phyloP scores from a whole-genome alignment of 441 rosid species.

The Geranium incanum region DNA sequence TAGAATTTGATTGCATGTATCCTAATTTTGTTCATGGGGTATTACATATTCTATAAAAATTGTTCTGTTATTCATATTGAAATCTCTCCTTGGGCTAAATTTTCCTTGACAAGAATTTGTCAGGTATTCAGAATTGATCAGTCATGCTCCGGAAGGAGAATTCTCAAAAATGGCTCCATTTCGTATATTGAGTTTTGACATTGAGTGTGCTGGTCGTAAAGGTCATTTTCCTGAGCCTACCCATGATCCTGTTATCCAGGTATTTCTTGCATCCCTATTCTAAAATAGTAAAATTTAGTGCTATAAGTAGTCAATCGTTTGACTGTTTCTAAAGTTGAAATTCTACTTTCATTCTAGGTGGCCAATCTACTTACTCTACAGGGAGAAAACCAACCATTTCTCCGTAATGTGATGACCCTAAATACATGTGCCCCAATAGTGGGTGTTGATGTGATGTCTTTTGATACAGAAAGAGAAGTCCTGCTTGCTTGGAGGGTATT shows the following conservation, averaged over 20 bases:
- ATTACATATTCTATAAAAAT: slow-evolving; percentile 16
- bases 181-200: slow-evolving; percentile 93
- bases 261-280: slow-evolving; percentile 22
- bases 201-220: slow-evolving; percentile 98
- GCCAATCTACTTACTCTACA: slow-evolving; percentile 92
- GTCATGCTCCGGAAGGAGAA: slow-evolving; percentile 85
- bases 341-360: slow-evolving; percentile 46
- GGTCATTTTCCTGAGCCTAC: slow-evolving; percentile 98
- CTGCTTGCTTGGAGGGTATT: slow-evolving; percentile 94
- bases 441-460: slow-evolving; percentile 92
- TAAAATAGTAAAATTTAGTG: not conserved
- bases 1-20: slow-evolving; percentile 96
- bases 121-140: slow-evolving; percentile 74
- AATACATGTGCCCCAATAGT: slow-evolving; percentile 85
- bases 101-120: slow-evolving; percentile 35
- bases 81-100: slow-evolving; percentile 4
- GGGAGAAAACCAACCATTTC: slow-evolving; percentile 81
- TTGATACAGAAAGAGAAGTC: slow-evolving; percentile 79
- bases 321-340: slow-evolving; percentile 18
- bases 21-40: slow-evolving; percentile 32
- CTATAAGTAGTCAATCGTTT: slow-evolving; percentile 10
- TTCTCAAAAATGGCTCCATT: slow-evolving; percentile 98
- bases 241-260: slow-evolving; percentile 99
- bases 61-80: slow-evolving; percentile 9
- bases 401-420: slow-evolving; percentile 92